Conservation (phyloP, 2,329 filamentous ascomycete genomes). For the Ambrosiella cleistominuta region DNA sequence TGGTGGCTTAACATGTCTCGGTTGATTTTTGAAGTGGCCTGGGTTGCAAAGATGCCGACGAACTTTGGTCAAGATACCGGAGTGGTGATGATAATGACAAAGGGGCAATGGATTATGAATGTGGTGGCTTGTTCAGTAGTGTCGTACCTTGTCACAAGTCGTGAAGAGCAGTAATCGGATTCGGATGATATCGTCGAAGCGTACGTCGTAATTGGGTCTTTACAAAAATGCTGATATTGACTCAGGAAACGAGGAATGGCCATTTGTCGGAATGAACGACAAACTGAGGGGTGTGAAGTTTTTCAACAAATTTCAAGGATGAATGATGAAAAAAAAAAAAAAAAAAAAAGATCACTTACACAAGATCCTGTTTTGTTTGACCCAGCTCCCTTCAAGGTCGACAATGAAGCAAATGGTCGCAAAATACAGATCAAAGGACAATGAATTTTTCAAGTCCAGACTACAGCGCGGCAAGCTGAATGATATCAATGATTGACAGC, state of each 20-base stretch:
- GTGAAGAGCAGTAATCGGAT: background rate
- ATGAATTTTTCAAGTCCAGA: background rate
- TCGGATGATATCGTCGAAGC: background rate
- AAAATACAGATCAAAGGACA: background rate
- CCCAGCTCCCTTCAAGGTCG: background rate
- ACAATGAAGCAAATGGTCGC: background rate
- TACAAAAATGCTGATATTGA: background rate
- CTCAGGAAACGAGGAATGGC: background rate
- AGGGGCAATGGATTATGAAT: background rate
- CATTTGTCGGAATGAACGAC: background rate
- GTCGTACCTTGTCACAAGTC: background rate
- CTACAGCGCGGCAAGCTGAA: background rate
- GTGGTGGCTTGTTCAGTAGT: background rate
- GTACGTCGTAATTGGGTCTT: background rate
- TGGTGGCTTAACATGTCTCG: background rate
- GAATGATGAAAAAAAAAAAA: background rate
- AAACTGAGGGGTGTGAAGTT: background rate
- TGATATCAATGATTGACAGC: background rate
- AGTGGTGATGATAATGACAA: background rate
- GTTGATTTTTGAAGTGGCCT: background rate
- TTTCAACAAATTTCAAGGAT: background rate
- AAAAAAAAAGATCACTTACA: background rate
- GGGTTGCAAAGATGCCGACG: background rate
- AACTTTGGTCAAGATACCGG: background rate
- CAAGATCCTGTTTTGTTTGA: background rate